Conservation (phyloP, 495 filamentous ascomycete species). For the Penicillium simplicissimum region DNA sequence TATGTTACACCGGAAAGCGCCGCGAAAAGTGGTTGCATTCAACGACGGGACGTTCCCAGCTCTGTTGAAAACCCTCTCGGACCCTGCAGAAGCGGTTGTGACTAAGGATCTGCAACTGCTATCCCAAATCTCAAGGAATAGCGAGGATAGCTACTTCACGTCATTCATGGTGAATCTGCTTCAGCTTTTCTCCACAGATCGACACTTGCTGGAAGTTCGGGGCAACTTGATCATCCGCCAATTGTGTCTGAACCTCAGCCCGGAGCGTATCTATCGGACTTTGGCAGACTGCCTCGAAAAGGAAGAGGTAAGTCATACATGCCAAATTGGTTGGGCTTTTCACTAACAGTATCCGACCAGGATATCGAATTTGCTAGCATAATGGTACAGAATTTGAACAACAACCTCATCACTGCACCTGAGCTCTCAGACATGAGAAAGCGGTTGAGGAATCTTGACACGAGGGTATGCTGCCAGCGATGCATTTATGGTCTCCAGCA, state of each 20-base stretch:
- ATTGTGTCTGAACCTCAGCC: conserved; percentile 86
- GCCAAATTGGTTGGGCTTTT: background rate
- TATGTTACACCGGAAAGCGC: conserved; percentile 94
- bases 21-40: conserved; percentile 89
- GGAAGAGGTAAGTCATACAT: conserved; percentile 64
- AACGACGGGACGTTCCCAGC: conserved; percentile 98
- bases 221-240: conserved; percentile 97
- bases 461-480: conserved; percentile 55
- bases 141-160: conserved; percentile 94
- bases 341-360: conserved; percentile 29
- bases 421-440: conserved; percentile 90
- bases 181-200: conserved; percentile 92
- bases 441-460: conserved; percentile 85
- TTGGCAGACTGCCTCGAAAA: conserved; percentile 96
- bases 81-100: conserved; percentile 93
- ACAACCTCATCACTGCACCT: conserved; percentile 96
- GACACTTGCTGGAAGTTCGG: conserved; percentile 84
- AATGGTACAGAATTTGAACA: conserved; percentile 99
- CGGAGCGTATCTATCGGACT: conserved; percentile 94
- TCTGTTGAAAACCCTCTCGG: conserved; percentile 92
- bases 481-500: background rate
- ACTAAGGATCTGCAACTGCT: conserved; percentile 92
- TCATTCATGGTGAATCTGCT: conserved; percentile 98
- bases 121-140: conserved; percentile 93
- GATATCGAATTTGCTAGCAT: conserved; percentile 98